Evolutionary conservation across 371 early-diverging fungal species (phyloP).

Genomic region (Saksenaea oblongispora): DNA sequence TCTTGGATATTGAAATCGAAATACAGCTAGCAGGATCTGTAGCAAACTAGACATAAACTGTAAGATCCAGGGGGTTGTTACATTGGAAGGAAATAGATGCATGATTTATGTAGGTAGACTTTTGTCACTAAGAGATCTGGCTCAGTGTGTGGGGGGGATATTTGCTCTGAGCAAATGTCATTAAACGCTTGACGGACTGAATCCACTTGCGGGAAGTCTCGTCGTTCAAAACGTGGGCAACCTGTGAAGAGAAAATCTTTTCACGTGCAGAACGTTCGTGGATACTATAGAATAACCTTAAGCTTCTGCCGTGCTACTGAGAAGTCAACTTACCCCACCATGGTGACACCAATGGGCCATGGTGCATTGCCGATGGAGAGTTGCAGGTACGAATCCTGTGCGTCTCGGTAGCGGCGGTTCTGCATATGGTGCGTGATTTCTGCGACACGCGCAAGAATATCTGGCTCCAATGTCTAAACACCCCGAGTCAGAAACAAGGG

Average conservation of each 20-base stretch:
- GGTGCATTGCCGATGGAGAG: conserved; percentile 97
- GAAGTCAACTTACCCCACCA: conserved; percentile 64
- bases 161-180: conserved; percentile 92
- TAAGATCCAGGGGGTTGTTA: not conserved
- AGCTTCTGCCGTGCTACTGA: not conserved
- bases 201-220: conserved; percentile 98
- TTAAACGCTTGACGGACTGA: conserved; percentile 94
- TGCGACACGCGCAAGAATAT: conserved; percentile 84
- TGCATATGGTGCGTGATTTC: conserved; percentile 89
- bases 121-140: conserved; percentile 50
- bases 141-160: conserved; percentile 87
- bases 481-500: not conserved
- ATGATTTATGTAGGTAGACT: conserved; percentile 14
- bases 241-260: conserved; percentile 92
- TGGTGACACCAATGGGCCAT: conserved; percentile 98
- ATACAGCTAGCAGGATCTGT: conserved; percentile 16
- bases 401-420: conserved; percentile 86
- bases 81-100: not conserved
- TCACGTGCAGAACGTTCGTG: conserved; percentile 97
- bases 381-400: conserved; percentile 92
- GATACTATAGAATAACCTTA: conserved; percentile 66
- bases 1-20: conserved; percentile 73
- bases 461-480: conserved; percentile 64
- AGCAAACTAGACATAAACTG: not conserved
- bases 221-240: conserved; percentile 98